Conservation (phyloP, 2,329 filamentous ascomycete species). For the Diaporthe eres region DNA sequence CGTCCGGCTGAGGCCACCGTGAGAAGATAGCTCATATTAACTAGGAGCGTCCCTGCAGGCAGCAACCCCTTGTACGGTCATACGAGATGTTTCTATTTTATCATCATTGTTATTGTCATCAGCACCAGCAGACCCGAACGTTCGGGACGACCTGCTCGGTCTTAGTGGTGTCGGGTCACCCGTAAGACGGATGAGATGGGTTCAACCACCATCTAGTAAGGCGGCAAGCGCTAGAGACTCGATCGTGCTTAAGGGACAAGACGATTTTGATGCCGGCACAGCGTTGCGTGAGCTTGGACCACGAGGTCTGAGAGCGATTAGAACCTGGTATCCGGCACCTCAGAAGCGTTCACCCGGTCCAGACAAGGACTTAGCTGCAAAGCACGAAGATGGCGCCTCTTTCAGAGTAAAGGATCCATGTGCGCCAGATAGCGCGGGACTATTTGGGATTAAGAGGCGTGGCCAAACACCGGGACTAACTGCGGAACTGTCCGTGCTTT, state of each 20-base stretch:
- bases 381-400: neutral
- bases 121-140: neutral
- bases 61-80: neutral
- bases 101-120: neutral
- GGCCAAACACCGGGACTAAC: neutral
- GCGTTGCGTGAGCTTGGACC: conserved; percentile 24
- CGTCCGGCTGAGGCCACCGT: conserved; percentile 16
- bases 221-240: neutral
- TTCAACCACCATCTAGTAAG: neutral
- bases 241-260: neutral
- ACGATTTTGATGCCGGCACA: neutral
- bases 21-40: neutral
- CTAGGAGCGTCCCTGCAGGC: conserved; percentile 13
- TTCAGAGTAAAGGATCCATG: neutral
- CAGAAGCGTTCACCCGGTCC: neutral
- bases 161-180: neutral
- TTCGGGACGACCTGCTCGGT: neutral
- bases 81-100: conserved; percentile 21
- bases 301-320: conserved; percentile 13
- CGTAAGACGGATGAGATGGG: conserved; percentile 4
- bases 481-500: neutral
- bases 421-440: neutral
- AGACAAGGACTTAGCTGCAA: conserved; percentile 1
- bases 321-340: neutral
- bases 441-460: neutral